Base-by-base conservation (phyloP, 305 asterid species). In the Fraxinus angustifolia region DNA sequence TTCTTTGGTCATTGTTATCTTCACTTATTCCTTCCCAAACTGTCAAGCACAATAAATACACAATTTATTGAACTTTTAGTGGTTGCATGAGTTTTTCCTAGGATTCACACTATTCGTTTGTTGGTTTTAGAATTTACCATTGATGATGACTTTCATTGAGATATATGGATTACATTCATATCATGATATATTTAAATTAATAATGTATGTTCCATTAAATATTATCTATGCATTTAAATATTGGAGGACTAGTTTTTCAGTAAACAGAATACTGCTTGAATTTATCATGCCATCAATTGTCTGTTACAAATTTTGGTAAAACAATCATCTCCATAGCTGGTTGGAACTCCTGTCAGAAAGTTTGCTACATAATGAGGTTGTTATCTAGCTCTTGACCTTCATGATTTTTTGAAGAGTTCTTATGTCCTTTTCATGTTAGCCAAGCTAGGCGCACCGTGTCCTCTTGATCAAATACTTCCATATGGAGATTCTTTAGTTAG, bases 391-490 rank as follows among this genome's bases (percentile, higher is more conserved):
- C 21, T 23, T 67, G 36, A 16, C 30, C 75, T 70, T 68, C 36
- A 68, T 12, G 23, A 70, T 31, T 21, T 70, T 6, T 70, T 30
- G 34, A 30, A 80, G 79, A 30, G n/a, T 17, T 75, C 78, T 34
- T 80, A 68, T 56, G 11, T n/a, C 77, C 62, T 71, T 26, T 26
- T 36, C 67, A 19, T 19, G 77, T 36, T 81, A 58, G 40, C 68
- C 10, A 45, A 73, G 76, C 81, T 72, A 28, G 42, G 81, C 60
- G 21, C 79, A 8, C 83, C 19, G 35, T 77, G 36, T 48, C 58
- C 62, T 84, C 65, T 77, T 84, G 60, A 78, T 83, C 82, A 72
- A 12, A 70, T 7, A 75, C 35, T 50, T 74, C 71, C 14, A 42
- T 56, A 67, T 28, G 60, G 74, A 56, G 38, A 21, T 50, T 30